phyloP scores from a whole-genome alignment of 257 asterid genomes.

The Leptodermis oblonga region DNA sequence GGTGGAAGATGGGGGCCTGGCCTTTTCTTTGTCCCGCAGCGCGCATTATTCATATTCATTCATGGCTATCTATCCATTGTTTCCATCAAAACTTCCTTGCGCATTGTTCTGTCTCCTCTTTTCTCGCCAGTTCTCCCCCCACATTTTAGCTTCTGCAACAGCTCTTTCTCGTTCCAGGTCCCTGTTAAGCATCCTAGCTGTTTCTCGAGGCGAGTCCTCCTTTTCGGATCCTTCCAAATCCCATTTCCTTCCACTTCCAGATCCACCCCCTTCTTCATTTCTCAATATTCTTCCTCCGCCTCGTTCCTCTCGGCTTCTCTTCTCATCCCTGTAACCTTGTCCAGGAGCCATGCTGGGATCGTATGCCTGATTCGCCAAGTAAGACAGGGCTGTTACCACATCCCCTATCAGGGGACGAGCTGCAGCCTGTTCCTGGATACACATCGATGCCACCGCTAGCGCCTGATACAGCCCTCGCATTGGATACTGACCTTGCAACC shows the following conservation, averaged over 20 bases:
- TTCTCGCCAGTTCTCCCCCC: slow-evolving; percentile 97
- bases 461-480: slow-evolving; percentile 94
- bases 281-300: slow-evolving; percentile 52
- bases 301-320: slow-evolving; percentile 45
- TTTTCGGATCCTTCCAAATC: slow-evolving; percentile 74
- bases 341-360: slow-evolving; percentile 44
- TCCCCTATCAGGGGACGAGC: slow-evolving; percentile 94
- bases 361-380: slow-evolving; percentile 77
- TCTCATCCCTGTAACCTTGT: slow-evolving; percentile 37
- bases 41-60: not conserved
- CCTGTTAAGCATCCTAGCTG: slow-evolving; percentile 56
- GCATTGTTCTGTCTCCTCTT: slow-evolving; percentile 66
- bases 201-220: slow-evolving; percentile 80
- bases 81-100: slow-evolving; percentile 59
- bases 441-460: slow-evolving; percentile 96
- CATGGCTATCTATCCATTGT: slow-evolving; percentile 35
- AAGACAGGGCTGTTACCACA: slow-evolving; percentile 92
- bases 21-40: not conserved
- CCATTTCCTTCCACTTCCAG: slow-evolving; percentile 69
- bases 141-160: slow-evolving; percentile 97
- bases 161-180: slow-evolving; percentile 90
- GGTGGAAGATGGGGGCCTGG: slow-evolving; percentile 15
- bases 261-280: slow-evolving; percentile 73
- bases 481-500: slow-evolving; percentile 77
- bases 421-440: slow-evolving; percentile 95